Evolutionary conservation across 2,329 filamentous ascomycete species (phyloP).

Genomic region (Lachnellula suecica): DNA sequence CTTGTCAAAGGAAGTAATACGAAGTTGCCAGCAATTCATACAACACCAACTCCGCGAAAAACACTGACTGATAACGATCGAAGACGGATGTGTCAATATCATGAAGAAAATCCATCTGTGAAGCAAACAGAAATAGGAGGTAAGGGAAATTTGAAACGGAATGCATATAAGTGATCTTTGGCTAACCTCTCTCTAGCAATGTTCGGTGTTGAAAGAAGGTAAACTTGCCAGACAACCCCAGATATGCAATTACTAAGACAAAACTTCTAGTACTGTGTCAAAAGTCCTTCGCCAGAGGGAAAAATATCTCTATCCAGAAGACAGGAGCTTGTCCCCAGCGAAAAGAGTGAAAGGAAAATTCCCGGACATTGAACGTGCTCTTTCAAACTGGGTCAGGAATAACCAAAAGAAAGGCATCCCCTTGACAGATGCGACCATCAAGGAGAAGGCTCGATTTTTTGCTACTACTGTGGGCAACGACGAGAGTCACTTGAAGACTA

Average conservation of each 20-base stretch:
- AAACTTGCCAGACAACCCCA: constrained; percentile 28
- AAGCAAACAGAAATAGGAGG: constrained; percentile 97
- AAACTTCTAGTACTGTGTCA: constrained; percentile 80
- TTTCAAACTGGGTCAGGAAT: constrained; percentile 84
- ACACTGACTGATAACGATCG: constrained; percentile 91
- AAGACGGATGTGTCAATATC: constrained; percentile 89
- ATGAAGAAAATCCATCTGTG: constrained; percentile 82
- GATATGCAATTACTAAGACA: constrained; percentile 18
- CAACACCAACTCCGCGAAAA: constrained; percentile 69
- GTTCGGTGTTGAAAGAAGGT: constrained; percentile 98
- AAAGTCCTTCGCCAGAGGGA: constrained; percentile 95
- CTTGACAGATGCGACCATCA: constrained; percentile 77
- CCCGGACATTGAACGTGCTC: constrained; percentile 87
- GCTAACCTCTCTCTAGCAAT: constrained; percentile 56
- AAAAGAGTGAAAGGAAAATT: constrained; percentile 83
- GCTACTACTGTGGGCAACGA: constrained; percentile 69
- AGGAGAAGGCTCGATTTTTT: constrained; percentile 82
- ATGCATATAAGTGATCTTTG: constrained; percentile 3
- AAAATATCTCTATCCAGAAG: constrained; percentile 83
- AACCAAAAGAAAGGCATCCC: constrained; percentile 73
- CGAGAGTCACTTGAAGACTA: constrained; percentile 69
- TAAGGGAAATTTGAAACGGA: constrained; percentile 42
- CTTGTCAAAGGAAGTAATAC: constrained; percentile 41
- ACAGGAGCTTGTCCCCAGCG: constrained; percentile 74
- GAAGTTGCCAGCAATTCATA: constrained; percentile 48